Evolutionary conservation across 1,284 basidiomycete genomes (phyloP).

Genomic region (Porphyrellus sp.): DNA sequence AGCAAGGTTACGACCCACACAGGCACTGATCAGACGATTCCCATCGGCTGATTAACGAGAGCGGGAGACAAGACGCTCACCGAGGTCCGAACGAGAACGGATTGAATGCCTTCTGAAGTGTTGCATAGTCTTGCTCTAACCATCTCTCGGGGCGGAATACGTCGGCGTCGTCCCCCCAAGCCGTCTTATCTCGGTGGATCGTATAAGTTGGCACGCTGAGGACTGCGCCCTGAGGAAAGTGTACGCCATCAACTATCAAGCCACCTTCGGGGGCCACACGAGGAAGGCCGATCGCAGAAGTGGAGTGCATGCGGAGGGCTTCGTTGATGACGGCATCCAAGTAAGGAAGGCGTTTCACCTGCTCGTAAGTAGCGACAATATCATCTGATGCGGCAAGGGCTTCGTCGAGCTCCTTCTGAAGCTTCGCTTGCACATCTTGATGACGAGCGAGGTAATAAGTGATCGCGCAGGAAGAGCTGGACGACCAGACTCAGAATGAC

Average conservation of each 20-base stretch:
- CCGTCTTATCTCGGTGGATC: constrained; percentile 65
- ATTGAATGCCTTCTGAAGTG: constrained; percentile 70
- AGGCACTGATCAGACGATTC: constrained; percentile 45
- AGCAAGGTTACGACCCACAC: constrained; percentile 75
- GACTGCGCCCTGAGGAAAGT: constrained; percentile 70
- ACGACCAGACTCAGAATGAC: background rate
- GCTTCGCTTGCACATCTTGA: constrained; percentile 62
- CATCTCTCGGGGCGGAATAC: constrained; percentile 78
- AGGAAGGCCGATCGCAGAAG: constrained; percentile 79
- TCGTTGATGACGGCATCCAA: constrained; percentile 84
- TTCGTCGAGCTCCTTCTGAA: constrained; percentile 81
- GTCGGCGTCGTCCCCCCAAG: constrained; percentile 81
- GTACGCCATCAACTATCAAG: constrained; percentile 52
- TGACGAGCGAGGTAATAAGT: constrained; percentile 77
- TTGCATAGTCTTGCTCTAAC: constrained; percentile 63
- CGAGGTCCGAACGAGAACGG: constrained; percentile 70
- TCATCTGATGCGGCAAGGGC: constrained; percentile 61
- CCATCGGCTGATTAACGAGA: background rate
- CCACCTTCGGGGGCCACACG: constrained; percentile 71
- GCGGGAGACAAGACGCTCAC: constrained; percentile 31
- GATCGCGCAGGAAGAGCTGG: constrained; percentile 77
- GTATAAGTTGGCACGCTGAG: constrained; percentile 76
- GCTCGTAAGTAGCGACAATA: constrained; percentile 50
- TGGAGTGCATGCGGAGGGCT: constrained; percentile 78
- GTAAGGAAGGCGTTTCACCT: constrained; percentile 69